Percentiles rank a stretch among this genome's conserved stretches.
phyloP scores from a whole-genome alignment of 352 stramenopile species.

The Phytopythium delawarense region DNA sequence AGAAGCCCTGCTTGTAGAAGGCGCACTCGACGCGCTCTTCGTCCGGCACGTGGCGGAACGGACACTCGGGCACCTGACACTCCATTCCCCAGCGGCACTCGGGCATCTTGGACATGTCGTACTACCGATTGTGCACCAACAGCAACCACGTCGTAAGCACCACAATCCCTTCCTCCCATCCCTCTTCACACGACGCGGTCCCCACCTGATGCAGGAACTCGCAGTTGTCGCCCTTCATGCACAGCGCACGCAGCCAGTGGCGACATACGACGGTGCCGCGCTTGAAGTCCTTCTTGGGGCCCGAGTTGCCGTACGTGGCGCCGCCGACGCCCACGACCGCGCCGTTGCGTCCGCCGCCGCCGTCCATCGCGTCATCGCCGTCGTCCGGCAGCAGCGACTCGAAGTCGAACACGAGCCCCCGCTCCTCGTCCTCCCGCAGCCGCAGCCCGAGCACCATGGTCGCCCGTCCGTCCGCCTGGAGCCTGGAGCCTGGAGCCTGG shows the following conservation, averaged over 20 bases:
- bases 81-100: slow-evolving; percentile 96
- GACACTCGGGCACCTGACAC: slow-evolving; percentile 96
- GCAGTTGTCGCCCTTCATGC: slow-evolving; percentile 97
- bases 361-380: slow-evolving; percentile 48
- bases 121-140: slow-evolving; percentile 29
- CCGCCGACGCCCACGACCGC: slow-evolving; percentile 37
- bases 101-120: slow-evolving; percentile 97
- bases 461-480: not conserved
- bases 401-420: slow-evolving; percentile 77
- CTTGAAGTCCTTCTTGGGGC: slow-evolving; percentile 85
- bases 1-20: slow-evolving; percentile 98
- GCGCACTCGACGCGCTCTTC: slow-evolving; percentile 96
- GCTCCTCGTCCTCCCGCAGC: slow-evolving; percentile 80
- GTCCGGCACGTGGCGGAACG: slow-evolving; percentile 95
- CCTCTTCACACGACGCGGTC: not conserved
- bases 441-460: slow-evolving; percentile 74
- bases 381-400: slow-evolving; percentile 71
- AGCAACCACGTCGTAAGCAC: not conserved
- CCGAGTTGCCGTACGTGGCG: slow-evolving; percentile 26
- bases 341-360: slow-evolving; percentile 20
- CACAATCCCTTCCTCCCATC: not conserved
- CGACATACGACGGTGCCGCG: slow-evolving; percentile 95
- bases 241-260: slow-evolving; percentile 96
- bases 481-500: too few species aligned
- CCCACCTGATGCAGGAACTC: slow-evolving; percentile 90